phyloP scores from a whole-genome alignment of 371 early-diverging fungal genomes.

The Mortierella sp. region DNA sequence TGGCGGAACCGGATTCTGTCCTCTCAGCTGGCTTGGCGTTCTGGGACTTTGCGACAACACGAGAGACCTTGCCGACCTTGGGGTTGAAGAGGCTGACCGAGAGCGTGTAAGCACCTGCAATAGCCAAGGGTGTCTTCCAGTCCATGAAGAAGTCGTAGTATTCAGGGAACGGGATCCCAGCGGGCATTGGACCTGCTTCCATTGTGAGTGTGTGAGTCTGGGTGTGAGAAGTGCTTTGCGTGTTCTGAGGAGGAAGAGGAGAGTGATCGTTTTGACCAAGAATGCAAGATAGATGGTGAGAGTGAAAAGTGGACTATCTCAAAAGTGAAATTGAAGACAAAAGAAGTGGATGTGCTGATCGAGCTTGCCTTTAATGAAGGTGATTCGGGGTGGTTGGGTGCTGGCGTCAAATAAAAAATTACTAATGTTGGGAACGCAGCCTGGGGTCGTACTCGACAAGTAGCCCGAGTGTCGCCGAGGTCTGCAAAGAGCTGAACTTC shows the following conservation, averaged over 20 bases:
- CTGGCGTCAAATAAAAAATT: not conserved
- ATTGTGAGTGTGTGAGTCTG: slow-evolving; percentile 13
- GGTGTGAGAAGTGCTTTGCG: not conserved
- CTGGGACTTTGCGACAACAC: slow-evolving; percentile 64
- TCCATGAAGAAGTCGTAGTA: slow-evolving; percentile 77
- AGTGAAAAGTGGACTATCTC: not conserved
- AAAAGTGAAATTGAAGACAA: not conserved
- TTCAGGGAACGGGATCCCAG: slow-evolving; percentile 69
- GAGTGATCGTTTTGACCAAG: not conserved
- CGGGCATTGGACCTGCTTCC: slow-evolving; percentile 53
- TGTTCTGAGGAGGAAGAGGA: not conserved
- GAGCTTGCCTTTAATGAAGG: not conserved
- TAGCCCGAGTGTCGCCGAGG: no score
- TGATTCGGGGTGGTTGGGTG: not conserved
- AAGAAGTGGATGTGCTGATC: not conserved
- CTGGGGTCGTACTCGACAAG: no score
- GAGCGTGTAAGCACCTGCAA: slow-evolving; percentile 68
- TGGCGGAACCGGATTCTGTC: slow-evolving; percentile 56
- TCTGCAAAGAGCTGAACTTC: no score
- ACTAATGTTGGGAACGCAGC: no score
- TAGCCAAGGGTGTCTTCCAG: slow-evolving; percentile 77
- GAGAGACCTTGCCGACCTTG: slow-evolving; percentile 62
- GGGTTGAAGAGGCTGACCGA: slow-evolving; percentile 71
- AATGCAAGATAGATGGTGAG: not conserved
- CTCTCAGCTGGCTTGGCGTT: slow-evolving; percentile 54